Evolutionary conservation across 2,329 filamentous ascomycete species (phyloP), one percentile per base, ranked within the genome.

Genomic region (Cladosporium oxysporum): DNA sequence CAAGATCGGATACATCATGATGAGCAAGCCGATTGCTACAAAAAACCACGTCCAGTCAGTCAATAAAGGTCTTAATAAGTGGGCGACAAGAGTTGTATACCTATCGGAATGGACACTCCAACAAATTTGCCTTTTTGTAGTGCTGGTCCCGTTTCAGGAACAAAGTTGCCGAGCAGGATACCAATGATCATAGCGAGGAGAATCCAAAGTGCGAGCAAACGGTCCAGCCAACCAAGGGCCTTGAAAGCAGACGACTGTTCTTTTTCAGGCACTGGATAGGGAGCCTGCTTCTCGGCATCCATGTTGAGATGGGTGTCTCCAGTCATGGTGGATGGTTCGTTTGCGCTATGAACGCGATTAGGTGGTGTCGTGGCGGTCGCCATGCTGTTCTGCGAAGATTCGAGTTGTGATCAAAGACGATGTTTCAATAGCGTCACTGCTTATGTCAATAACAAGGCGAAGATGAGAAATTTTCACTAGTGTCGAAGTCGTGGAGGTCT

Each of bases 1-100:
- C 0, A 95, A 80, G 66, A 96, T 95, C 0, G 91, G 92, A 73
- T 94, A 95, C 91, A 96, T 96, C 91, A 96, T 96, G 50, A 94
- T 87, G 1, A 96, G 83, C 0, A 96, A 79, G 0, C 92, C 91
- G 55, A 95, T 80, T 87, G 87, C 87, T 52, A 60, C 66, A 41
- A n/a, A n/a, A n/a, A n/a, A n/a, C n/a, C n/a, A n/a, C n/a, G n/a
- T n/a, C n/a, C n/a, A n/a, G n/a, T n/a, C n/a, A n/a, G n/a, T n/a
- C n/a, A n/a, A n/a, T n/a, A n/a, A n/a, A n/a, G n/a, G 23, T 33
- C 66, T 33, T n/a, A n/a, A n/a, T n/a, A n/a, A n/a, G n/a, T n/a
- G n/a, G n/a, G n/a, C n/a, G n/a, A n/a, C n/a, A n/a, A n/a, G n/a
- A n/a, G n/a, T n/a, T n/a, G n/a, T n/a, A n/a, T 65, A 69, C 66